Evolutionary conservation across 164 flowering plant species (phyloP).

Genomic region (Vitis rupestris): DNA sequence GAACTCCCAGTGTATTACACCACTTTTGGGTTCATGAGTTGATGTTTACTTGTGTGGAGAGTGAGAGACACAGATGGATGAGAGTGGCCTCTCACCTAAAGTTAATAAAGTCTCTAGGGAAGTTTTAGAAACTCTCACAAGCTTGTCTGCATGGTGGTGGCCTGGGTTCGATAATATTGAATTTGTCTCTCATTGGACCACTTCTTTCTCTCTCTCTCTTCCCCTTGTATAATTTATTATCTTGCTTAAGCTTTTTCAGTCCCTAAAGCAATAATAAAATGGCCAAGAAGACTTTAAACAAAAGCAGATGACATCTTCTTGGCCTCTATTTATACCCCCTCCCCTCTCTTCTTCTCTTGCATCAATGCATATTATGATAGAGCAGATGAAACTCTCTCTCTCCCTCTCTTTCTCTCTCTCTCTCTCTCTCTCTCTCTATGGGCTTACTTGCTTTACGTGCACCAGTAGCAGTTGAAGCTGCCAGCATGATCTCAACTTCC

Average conservation of each 20-base stretch:
- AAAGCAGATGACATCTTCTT: background rate
- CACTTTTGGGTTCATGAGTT: slow-evolving; percentile 3
- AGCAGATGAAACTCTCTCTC: background rate
- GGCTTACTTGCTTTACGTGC: slow-evolving; percentile 15
- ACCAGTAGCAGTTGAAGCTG: slow-evolving; percentile 43
- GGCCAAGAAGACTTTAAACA: background rate
- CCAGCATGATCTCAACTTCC: slow-evolving; percentile 48
- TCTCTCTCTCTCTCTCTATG: slow-evolving; percentile 9
- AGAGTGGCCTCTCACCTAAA: slow-evolving; percentile 6
- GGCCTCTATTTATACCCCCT: slow-evolving; percentile 18
- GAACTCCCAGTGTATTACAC: background rate
- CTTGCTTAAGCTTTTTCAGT: background rate
- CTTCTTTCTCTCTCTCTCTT: slow-evolving; percentile 22
- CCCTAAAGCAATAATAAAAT: slow-evolving; percentile 1
- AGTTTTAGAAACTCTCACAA: slow-evolving; percentile 9
- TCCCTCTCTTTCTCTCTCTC: slow-evolving; percentile 13
- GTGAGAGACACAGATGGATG: slow-evolving; percentile 13
- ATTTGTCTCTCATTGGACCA: slow-evolving; percentile 30
- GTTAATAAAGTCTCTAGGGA: slow-evolving; percentile 5
- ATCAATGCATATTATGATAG: background rate
- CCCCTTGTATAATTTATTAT: background rate
- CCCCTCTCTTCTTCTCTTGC: background rate
- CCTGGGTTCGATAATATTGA: slow-evolving; percentile 23
- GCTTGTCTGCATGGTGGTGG: slow-evolving; percentile 29
- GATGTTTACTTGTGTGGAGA: background rate